phyloP scores from a whole-genome alignment of 345 rosid species.

The Nasturtium officinale region DNA sequence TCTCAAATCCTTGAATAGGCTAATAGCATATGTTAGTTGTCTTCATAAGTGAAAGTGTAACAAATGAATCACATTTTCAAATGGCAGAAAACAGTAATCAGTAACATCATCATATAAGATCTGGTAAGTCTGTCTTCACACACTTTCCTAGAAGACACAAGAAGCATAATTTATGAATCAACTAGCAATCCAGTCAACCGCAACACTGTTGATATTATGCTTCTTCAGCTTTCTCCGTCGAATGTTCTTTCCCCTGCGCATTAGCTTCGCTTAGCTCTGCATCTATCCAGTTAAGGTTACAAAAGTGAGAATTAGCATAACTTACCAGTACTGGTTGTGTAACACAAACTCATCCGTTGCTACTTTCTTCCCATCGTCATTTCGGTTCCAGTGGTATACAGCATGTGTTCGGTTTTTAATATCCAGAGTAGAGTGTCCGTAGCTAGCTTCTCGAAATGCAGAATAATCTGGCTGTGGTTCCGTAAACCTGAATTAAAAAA shows the following conservation, averaged over 20 bases:
- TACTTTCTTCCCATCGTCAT: constrained; percentile 85
- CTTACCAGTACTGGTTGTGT: constrained; percentile 80
- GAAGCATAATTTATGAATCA: constrained; percentile 3
- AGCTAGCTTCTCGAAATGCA: constrained; percentile 95
- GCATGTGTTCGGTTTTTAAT: constrained; percentile 89
- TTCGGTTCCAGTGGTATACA: constrained; percentile 87
- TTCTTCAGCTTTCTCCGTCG: constrained; percentile 69
- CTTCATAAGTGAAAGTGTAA: not conserved
- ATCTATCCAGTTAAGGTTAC: not conserved
- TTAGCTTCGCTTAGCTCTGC: constrained; percentile 18
- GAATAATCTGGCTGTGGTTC: constrained; percentile 94
- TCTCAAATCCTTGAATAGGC: not conserved
- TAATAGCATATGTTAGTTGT: not conserved
- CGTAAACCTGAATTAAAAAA: constrained; percentile 56
- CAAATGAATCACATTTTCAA: not conserved
- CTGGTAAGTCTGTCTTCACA: not conserved
- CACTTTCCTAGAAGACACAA: not conserved
- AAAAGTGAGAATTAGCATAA: constrained; percentile 10
- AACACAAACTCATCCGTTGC: constrained; percentile 63
- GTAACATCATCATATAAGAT: not conserved
- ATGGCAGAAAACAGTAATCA: not conserved
- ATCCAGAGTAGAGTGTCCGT: constrained; percentile 85
- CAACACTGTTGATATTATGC: constrained; percentile 45
- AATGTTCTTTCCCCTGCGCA: constrained; percentile 59
- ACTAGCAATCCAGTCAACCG: constrained; percentile 35